Evolutionary conservation across 495 filamentous ascomycete species (phyloP).

Genomic region (Penicillium crystallinum): DNA sequence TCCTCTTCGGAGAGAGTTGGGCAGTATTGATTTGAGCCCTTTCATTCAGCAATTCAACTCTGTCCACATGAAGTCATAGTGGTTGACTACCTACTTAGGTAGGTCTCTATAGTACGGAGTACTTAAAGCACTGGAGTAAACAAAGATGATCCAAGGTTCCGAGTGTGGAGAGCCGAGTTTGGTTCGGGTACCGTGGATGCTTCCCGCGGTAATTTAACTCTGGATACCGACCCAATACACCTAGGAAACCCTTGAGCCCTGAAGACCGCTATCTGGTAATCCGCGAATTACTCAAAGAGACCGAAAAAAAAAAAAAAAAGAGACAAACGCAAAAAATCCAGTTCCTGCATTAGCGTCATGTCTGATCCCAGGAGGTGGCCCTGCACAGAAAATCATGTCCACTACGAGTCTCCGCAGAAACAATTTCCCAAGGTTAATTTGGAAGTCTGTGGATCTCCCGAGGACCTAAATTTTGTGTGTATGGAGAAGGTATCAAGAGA

Average conservation of each 20-base stretch:
- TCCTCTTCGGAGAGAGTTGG: background rate
- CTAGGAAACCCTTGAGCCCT: background rate
- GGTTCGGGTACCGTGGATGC: constrained; percentile 1
- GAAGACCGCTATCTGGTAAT: background rate
- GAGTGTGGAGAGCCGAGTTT: constrained; percentile 5
- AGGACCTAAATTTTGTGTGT: too few species aligned
- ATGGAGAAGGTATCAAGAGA: too few species aligned
- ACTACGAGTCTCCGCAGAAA: background rate
- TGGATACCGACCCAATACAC: background rate
- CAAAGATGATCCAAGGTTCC: constrained; percentile 10
- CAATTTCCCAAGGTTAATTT: background rate
- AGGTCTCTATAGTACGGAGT: too few species aligned
- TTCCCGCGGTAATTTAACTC: constrained; percentile 9
- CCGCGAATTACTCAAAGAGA: background rate
- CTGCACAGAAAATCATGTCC: constrained; percentile 19
- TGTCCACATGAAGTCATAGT: too few species aligned
- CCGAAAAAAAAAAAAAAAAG: background rate
- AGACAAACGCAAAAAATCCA: constrained; percentile 11
- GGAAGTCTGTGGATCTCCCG: background rate
- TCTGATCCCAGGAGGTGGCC: constrained; percentile 12
- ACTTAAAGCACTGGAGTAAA: background rate
- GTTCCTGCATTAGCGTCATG: constrained; percentile 45
- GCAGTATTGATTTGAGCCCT: background rate
- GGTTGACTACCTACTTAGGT: too few species aligned
- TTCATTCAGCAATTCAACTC: too few species aligned